Percentiles rank a stretch among this genome's conserved stretches.
Conservation (phyloP, 1,284 basidiomycete species). For the Cryptococcus maquisensis region DNA sequence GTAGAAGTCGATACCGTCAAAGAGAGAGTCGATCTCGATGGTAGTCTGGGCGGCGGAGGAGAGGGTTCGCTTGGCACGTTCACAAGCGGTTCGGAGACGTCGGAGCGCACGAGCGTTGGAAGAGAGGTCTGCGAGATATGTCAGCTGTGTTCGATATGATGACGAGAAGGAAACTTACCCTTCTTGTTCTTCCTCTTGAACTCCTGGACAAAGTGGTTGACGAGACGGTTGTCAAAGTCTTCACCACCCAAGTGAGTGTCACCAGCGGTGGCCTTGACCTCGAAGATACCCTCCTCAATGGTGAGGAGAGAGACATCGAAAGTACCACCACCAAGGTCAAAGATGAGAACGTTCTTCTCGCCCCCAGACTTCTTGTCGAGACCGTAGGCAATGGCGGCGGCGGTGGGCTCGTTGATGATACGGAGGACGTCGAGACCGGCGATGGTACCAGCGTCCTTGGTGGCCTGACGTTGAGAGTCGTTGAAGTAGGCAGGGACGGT, state of each 20-base stretch:
- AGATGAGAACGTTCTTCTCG: constrained; percentile 92
- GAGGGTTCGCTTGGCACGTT: constrained; percentile 97
- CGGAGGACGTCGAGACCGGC: constrained; percentile 95
- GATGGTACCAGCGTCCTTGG: constrained; percentile 95
- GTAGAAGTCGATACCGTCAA: constrained; percentile 98
- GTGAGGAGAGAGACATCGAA: constrained; percentile 98
- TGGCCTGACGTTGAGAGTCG: constrained; percentile 97
- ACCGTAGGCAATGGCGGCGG: constrained; percentile 95
- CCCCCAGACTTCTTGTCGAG: constrained; percentile 73
- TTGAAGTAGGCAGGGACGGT: constrained; percentile 98
- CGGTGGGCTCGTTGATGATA: constrained; percentile 98
- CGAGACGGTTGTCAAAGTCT: constrained; percentile 97
- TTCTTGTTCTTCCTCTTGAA: constrained; percentile 97
- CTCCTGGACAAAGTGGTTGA: constrained; percentile 97
- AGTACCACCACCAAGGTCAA: constrained; percentile 97
- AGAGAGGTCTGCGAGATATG: constrained; percentile 63
- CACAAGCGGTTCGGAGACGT: constrained; percentile 95
- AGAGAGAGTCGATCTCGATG: constrained; percentile 97
- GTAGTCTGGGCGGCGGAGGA: constrained; percentile 95
- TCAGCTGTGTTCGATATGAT: neutral
- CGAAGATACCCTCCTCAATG: constrained; percentile 98
- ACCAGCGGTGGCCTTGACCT: constrained; percentile 98
- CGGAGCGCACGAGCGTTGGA: constrained; percentile 91
- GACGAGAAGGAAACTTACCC: constrained; percentile 1
- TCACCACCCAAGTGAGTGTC: constrained; percentile 99